Conservation (phyloP, 176 grass and related monocot genomes). For the Carex pumila region DNA sequence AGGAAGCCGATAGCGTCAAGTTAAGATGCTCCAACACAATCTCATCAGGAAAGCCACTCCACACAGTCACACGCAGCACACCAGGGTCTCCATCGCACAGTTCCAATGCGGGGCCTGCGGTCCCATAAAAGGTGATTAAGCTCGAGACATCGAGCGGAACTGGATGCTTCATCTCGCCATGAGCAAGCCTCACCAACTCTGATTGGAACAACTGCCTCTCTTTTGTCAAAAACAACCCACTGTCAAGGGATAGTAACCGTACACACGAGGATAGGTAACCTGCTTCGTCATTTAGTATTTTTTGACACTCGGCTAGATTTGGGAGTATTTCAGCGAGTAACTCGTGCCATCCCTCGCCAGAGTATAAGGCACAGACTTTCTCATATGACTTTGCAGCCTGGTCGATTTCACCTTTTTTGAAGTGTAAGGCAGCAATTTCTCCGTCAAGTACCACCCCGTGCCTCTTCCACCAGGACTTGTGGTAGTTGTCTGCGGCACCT, state of each 20-base stretch:
- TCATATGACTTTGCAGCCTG: slow-evolving; percentile 97
- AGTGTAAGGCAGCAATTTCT: slow-evolving; percentile 84
- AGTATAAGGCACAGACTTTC: slow-evolving; percentile 89
- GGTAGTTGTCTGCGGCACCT: slow-evolving; percentile 94
- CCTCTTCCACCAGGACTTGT: slow-evolving; percentile 98
- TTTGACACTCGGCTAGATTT: slow-evolving; percentile 93
- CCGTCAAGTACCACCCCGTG: slow-evolving; percentile 98
- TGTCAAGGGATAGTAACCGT: slow-evolving; percentile 77
- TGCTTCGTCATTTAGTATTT: slow-evolving; percentile 87
- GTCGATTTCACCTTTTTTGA: slow-evolving; percentile 83
- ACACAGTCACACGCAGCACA: slow-evolving; percentile 65
- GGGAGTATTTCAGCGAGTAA: slow-evolving; percentile 86
- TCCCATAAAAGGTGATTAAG: slow-evolving; percentile 86
- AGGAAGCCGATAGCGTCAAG: slow-evolving; percentile 69
- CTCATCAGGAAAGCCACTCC: slow-evolving; percentile 90
- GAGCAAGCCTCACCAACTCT: slow-evolving; percentile 90
- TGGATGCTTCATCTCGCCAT: slow-evolving; percentile 84
- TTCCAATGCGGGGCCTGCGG: slow-evolving; percentile 65
- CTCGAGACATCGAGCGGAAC: slow-evolving; percentile 97
- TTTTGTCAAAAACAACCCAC: slow-evolving; percentile 67
- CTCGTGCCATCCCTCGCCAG: slow-evolving; percentile 95
- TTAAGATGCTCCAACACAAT: slow-evolving; percentile 82
- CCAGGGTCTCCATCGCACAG: slow-evolving; percentile 97
- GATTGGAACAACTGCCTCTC: slow-evolving; percentile 86
- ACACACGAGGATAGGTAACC: slow-evolving; percentile 89